Conservation (phyloP, 306 rosid genomes). For the Adenanthera pavonina region DNA sequence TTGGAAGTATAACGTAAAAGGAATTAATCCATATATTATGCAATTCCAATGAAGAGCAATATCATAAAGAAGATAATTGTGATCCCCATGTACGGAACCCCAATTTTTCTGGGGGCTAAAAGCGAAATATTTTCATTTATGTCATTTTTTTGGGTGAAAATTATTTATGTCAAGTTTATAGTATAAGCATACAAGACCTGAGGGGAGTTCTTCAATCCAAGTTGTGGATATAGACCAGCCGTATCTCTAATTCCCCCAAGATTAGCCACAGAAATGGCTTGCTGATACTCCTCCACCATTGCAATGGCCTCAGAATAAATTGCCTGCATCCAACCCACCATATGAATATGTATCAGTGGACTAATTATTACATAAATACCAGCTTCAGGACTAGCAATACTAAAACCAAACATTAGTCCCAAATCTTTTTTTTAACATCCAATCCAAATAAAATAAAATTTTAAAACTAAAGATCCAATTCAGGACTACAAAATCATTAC, state of each 20-base stretch:
- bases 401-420: constrained; percentile 1
- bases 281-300: constrained; percentile 91
- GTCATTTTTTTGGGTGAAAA: neutral
- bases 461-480: neutral
- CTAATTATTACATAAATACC: constrained; percentile 28
- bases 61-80: neutral
- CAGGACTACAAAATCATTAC: neutral
- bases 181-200: constrained; percentile 58
- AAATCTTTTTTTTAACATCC: neutral
- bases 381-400: constrained; percentile 21
- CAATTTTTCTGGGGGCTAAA: constrained; percentile 4
- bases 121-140: neutral
- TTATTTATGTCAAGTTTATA: neutral
- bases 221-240: constrained; percentile 61
- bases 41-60: constrained; percentile 16
- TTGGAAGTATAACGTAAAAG: constrained; percentile 19
- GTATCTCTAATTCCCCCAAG: constrained; percentile 75
- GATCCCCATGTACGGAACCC: neutral
- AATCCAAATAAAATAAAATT: constrained; percentile 7
- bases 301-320: constrained; percentile 83
- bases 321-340: constrained; percentile 62
- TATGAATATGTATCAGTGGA: constrained; percentile 29
- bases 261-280: constrained; percentile 65
- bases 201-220: constrained; percentile 74
- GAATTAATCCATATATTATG: neutral